Percentiles rank a stretch among this genome's conserved stretches.
Evolutionary conservation across 129 eudicot genomes (phyloP).

Genomic region (Arctium lappa): DNA sequence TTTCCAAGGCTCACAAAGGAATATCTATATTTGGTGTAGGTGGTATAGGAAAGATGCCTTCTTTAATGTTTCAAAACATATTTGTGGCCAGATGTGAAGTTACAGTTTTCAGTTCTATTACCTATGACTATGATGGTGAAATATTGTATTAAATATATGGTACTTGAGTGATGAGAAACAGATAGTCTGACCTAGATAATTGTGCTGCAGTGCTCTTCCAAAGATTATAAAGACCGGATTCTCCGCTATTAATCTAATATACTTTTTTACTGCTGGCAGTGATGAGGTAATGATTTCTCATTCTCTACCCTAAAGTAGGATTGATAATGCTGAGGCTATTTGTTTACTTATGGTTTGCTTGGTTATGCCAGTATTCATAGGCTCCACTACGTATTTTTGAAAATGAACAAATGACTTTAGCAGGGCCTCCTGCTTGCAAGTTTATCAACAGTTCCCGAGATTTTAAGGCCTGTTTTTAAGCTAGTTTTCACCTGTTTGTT

Average conservation of each 20-base stretch:
- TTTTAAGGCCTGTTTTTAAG: neutral
- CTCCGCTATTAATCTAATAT: conserved; percentile 88
- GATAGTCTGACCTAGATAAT: conserved; percentile 1
- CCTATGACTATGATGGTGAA: neutral
- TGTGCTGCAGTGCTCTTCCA: conserved; percentile 72
- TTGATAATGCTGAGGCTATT: neutral
- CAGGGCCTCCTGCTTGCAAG: neutral
- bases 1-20: neutral
- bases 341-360: neutral
- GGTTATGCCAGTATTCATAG: too few relatives aligned
- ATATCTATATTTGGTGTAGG: neutral
- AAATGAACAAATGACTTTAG: neutral
- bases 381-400: neutral
- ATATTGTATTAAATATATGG: neutral
- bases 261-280: conserved; percentile 93
- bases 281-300: conserved; percentile 64
- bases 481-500: neutral
- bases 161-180: neutral
- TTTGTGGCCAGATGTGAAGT: neutral
- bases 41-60: neutral
- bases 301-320: neutral
- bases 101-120: neutral
- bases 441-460: neutral
- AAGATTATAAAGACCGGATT: conserved; percentile 98
- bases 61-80: neutral